These are phyloP conservation scores for Chenopodium quinoa DNA, from an alignment of 148 eudicot genomes.

Conservation along the genomic window DNA sequence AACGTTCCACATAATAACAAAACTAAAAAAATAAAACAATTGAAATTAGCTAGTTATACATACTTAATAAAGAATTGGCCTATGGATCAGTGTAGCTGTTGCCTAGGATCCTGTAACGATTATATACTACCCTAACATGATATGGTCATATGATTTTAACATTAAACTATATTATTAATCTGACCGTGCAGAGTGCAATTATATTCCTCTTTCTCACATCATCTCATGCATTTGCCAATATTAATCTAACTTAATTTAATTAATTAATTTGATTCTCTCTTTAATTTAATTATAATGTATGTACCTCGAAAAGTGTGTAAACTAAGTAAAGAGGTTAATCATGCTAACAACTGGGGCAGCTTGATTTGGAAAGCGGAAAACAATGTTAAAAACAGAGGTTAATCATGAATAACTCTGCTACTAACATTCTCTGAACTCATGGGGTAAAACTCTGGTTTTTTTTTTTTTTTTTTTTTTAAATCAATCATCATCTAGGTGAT, in stretches of 20 bases:
- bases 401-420: slow-evolving; percentile 1
- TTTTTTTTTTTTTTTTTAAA: too few species aligned
- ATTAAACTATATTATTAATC: neutral
- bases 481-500: slow-evolving; percentile 16
- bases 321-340: slow-evolving; percentile 7
- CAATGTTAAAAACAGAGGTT: slow-evolving; percentile 5
- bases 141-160: neutral
- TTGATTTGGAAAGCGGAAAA: neutral
- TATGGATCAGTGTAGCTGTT: slow-evolving; percentile 51
- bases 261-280: slow-evolving; percentile 9
- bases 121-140: neutral
- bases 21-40: neutral
- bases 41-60: neutral
- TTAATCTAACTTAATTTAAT: neutral
- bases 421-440: slow-evolving; percentile 29
- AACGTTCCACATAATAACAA: slow-evolving; percentile 3
- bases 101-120: slow-evolving; percentile 47
- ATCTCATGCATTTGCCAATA: slow-evolving; percentile 17
- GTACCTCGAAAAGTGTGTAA: neutral
- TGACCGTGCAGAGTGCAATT: slow-evolving; percentile 27
- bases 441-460: neutral
- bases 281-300: too few species aligned
- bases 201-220: slow-evolving; percentile 18
- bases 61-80: slow-evolving; percentile 1
- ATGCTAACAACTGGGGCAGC: neutral